Evolutionary conservation across 78 protist species (phyloP).

Genomic region (Bodo saltans): DNA sequence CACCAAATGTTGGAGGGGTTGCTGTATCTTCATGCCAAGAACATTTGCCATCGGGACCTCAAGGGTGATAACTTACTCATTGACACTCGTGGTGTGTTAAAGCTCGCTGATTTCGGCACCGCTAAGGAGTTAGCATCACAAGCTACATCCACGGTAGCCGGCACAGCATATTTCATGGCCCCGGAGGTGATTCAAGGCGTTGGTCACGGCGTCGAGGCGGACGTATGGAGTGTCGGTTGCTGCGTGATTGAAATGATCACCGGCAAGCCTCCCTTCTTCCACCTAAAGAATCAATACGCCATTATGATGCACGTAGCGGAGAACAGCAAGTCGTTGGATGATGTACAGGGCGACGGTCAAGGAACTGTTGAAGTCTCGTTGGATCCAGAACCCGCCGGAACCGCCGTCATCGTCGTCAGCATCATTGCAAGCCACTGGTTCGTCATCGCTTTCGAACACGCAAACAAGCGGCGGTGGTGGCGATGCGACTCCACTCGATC

Average conservation of each 20-base stretch:
- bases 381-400: too few species aligned
- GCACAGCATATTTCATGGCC: constrained; percentile 80
- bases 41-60: constrained; percentile 76
- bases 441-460: too few species aligned
- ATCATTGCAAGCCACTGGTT: too few species aligned
- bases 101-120: constrained; percentile 66
- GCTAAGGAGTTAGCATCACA: constrained; percentile 23
- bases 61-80: constrained; percentile 78
- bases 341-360: too few species aligned
- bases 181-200: constrained; percentile 67
- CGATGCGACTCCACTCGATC: too few species aligned
- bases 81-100: constrained; percentile 51
- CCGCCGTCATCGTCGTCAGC: too few species aligned
- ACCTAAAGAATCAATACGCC: too few species aligned
- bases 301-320: too few species aligned
- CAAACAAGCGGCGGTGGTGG: too few species aligned
- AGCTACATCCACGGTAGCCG: constrained; percentile 41
- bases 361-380: too few species aligned
- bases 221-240: constrained; percentile 49
- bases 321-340: too few species aligned
- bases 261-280: constrained; percentile 40
- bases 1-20: constrained; percentile 42
- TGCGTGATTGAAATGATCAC: constrained; percentile 48
- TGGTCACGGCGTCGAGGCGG: constrained; percentile 60
- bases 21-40: constrained; percentile 44